Evolutionary conservation across 306 rosid genomes (phyloP).

Genomic region (Pyrus pyrifolia): DNA sequence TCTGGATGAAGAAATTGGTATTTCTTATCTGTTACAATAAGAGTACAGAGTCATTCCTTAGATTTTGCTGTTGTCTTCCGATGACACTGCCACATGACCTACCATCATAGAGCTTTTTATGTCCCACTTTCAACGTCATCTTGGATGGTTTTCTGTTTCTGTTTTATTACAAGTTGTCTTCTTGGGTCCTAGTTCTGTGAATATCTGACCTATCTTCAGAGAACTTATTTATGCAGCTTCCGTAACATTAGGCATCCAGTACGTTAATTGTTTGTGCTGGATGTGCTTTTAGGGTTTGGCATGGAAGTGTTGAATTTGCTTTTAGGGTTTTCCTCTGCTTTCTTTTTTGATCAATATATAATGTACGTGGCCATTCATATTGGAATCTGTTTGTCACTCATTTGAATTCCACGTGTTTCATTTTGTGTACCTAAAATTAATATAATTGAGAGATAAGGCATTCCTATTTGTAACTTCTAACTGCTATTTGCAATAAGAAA

Average conservation of each 20-base stretch:
- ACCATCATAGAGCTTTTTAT: neutral
- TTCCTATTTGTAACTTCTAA: neutral
- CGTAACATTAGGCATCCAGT: neutral
- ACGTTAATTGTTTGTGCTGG: neutral
- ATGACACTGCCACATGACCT: neutral
- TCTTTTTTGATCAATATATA: neutral
- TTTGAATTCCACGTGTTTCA: constrained; percentile 2
- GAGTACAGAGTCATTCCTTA: neutral
- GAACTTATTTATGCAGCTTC: neutral
- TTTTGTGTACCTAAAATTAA: neutral
- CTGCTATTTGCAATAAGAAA: neutral
- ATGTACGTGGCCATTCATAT: neutral
- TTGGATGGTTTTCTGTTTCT: neutral
- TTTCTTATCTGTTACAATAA: neutral
- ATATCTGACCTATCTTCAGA: neutral
- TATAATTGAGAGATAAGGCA: neutral
- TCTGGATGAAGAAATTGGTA: neutral
- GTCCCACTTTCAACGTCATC: neutral
- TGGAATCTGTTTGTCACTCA: neutral
- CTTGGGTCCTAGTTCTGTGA: neutral
- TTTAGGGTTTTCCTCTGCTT: neutral
- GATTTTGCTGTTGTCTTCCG: neutral
- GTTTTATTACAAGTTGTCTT: neutral
- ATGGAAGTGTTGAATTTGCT: neutral
- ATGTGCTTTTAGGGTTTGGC: neutral